Base-by-base conservation (phyloP, 2,329 filamentous ascomycete species). In the Helotiales sp. region DNA sequence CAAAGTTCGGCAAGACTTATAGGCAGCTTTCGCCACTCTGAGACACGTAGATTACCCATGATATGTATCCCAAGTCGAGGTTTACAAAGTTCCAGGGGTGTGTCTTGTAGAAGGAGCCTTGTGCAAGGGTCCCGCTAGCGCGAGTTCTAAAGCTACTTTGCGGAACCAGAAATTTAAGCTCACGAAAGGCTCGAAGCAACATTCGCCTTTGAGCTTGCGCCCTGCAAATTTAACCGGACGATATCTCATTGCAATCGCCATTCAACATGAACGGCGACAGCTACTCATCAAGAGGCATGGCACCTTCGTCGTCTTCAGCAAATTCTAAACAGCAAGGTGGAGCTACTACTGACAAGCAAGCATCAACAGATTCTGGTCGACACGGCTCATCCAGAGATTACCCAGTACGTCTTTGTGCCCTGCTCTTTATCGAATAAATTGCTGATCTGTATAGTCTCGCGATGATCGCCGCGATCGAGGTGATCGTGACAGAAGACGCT, bases 221-320 rank as follows among this genome's bases (percentile, higher is more conserved):
- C 7, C 13, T 9, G 19, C 44, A 31, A 48, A 48, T 48, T 42
- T 48, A 13, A 40, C 50, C 53, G 34, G 31, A 44, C 25, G 24
- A 50, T 29, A 47, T 33, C 24, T 31, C 48, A 46, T 29, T 40
- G 49, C 40, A 38, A 46, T 58, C 59, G 61, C 66, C 66, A n/a
- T n/a, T n/a, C n/a, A 84, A 60, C 59, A 95, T 95, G 90, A 93
- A 93, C 88, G 90, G 89, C 72, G 90, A 93, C 74, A 88, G 81
- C 74, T 93, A 93, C 75, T 85, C 86, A 71, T 86, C 88, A 68
- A 84, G 90, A 84, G 89, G 90, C 90, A 72, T 69, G 68, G 49
- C 62, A 65, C 59, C 68, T 59, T 66, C 63, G 66, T 60, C 59
- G 61, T 66, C 64, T 64, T 61, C 61, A 61, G 66, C 63, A 54